Evolutionary conservation across 371 early-diverging fungal species (phyloP).

Genomic region (Mortierella sp.): DNA sequence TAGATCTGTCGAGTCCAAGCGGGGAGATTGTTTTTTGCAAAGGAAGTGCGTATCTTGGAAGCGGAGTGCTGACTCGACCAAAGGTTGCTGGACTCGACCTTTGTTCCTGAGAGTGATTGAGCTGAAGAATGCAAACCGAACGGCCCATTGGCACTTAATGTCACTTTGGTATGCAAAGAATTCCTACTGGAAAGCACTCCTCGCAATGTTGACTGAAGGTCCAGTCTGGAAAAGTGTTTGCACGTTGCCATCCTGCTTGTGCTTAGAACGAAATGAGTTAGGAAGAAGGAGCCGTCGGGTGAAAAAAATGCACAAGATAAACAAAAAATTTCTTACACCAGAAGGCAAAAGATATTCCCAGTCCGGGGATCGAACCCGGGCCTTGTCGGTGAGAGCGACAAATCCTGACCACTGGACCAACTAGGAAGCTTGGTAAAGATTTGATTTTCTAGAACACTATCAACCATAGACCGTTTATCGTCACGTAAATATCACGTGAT

Average conservation of each 20-base stretch:
- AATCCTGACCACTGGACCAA: slow-evolving; percentile 49
- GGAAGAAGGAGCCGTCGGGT: no score
- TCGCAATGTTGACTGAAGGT: slow-evolving; percentile 9
- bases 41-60: no score
- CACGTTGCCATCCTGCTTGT: slow-evolving; percentile 24
- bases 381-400: slow-evolving; percentile 51
- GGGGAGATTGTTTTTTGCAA: no score
- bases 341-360: slow-evolving; percentile 36
- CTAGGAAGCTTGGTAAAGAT: no score
- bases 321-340: no score
- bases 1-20: neutral
- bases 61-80: no score
- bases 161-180: neutral
- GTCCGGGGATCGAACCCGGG: slow-evolving; percentile 58
- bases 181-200: slow-evolving; percentile 1
- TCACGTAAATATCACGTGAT: no score
- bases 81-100: neutral
- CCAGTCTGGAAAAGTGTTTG: slow-evolving; percentile 20
- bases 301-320: no score
- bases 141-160: neutral
- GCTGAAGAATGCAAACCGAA: neutral
- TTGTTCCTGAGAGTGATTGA: neutral
- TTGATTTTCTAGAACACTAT: no score
- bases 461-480: no score
- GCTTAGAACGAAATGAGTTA: no score